These are phyloP conservation scores for Cajanus cajan DNA, from an alignment of 306 rosid genomes.

Conservation along the genomic window DNA sequence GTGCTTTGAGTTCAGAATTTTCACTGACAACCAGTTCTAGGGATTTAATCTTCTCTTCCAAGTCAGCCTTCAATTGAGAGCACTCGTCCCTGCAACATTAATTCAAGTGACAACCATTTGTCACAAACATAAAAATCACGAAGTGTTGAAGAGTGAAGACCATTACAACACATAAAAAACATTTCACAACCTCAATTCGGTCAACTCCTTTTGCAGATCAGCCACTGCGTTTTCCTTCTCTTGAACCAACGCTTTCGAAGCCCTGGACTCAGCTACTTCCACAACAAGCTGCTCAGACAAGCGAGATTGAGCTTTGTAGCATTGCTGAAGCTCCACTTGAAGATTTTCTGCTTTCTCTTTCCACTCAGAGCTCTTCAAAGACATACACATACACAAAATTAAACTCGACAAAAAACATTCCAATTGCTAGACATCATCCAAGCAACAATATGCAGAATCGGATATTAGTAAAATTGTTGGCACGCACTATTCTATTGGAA, in stretches of 20 bases:
- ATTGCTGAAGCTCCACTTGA: conserved; percentile 89
- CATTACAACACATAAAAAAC: conserved; percentile 16
- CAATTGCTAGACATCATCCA: conserved; percentile 7
- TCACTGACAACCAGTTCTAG: conserved; percentile 71
- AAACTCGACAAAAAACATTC: conserved; percentile 14
- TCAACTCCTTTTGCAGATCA: conserved; percentile 65
- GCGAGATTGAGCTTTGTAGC: conserved; percentile 94
- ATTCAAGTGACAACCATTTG: background rate
- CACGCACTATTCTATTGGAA: background rate
- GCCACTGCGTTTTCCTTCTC: conserved; percentile 61
- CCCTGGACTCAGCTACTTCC: conserved; percentile 86
- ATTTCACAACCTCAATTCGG: conserved; percentile 54
- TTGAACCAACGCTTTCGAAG: conserved; percentile 61
- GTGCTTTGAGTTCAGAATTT: conserved; percentile 68
- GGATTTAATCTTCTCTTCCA: conserved; percentile 72
- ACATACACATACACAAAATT: background rate
- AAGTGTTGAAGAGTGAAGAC: background rate
- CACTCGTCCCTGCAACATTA: conserved; percentile 66
- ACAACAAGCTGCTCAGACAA: conserved; percentile 91
- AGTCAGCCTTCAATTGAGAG: conserved; percentile 62
- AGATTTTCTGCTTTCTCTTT: conserved; percentile 84
- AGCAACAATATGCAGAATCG: background rate
- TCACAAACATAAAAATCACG: background rate
- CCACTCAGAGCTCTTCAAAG: conserved; percentile 89
- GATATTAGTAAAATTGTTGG: background rate